Evolutionary conservation across 2,329 filamentous ascomycete genomes (phyloP).

Genomic region (Paracamarosporium sp.): DNA sequence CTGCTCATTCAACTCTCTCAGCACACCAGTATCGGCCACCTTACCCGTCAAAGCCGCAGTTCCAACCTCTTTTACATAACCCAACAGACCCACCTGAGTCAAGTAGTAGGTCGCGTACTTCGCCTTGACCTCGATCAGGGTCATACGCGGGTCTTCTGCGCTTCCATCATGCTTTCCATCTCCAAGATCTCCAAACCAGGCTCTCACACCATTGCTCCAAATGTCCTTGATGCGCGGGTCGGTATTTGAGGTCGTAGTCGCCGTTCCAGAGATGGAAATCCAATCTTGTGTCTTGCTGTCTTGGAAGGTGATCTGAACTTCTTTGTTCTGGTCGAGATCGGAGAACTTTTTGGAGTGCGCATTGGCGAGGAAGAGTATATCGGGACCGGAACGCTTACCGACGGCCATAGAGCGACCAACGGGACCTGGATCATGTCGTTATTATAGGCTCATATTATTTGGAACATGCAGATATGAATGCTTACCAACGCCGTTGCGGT

Average conservation of each 20-base stretch:
- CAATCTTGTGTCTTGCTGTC: conserved; percentile 56
- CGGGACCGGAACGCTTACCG: conserved; percentile 62
- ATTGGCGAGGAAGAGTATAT: conserved; percentile 60
- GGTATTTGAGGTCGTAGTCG: conserved; percentile 48
- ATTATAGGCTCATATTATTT: not conserved
- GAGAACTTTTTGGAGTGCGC: conserved; percentile 55
- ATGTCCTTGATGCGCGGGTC: conserved; percentile 59
- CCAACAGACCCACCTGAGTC: conserved; percentile 41
- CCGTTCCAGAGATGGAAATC: conserved; percentile 54
- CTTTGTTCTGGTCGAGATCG: conserved; percentile 52
- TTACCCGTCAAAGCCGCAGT: conserved; percentile 46
- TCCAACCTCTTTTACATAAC: conserved; percentile 50
- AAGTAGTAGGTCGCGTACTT: conserved; percentile 50
- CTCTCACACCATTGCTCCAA: conserved; percentile 46
- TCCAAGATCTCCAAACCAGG: conserved; percentile 60
- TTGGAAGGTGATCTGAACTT: conserved; percentile 55
- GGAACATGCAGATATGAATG: conserved; percentile 6
- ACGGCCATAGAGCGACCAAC: conserved; percentile 58
- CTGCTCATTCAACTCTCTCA: conserved; percentile 57
- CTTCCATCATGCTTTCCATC: conserved; percentile 57
- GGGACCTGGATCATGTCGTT: conserved; percentile 33
- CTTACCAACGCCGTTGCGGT: conserved; percentile 49
- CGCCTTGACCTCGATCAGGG: conserved; percentile 47
- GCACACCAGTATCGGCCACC: conserved; percentile 48
- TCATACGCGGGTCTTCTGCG: conserved; percentile 56